Conservation (phyloP, 2,329 filamentous ascomycete genomes). For the Scedosporium boydii region DNA sequence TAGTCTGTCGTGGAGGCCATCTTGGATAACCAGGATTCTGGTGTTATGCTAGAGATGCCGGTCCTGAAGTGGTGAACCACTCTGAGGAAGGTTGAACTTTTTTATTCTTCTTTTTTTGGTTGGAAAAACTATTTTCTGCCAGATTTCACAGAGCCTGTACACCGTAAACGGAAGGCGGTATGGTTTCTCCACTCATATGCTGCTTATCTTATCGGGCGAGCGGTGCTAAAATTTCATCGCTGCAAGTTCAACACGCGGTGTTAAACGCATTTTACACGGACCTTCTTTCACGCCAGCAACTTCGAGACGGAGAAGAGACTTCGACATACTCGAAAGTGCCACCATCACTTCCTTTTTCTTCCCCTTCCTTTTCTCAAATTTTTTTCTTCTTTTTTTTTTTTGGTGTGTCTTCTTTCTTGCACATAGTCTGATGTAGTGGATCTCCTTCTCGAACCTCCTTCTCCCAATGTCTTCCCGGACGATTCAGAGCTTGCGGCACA, state of each 20-base stretch:
- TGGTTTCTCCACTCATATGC: background rate
- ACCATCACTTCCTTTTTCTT: background rate
- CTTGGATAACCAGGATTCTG: background rate
- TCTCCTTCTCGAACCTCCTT: slow-evolving; percentile 6
- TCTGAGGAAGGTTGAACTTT: background rate
- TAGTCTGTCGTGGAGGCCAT: slow-evolving; percentile 36
- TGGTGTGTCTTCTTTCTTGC: background rate
- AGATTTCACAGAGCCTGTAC: background rate
- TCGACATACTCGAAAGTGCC: background rate
- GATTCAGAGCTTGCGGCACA: slow-evolving; percentile 4
- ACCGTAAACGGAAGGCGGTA: background rate
- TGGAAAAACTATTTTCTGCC: slow-evolving; percentile 7
- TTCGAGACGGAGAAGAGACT: background rate
- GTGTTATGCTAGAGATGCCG: background rate
- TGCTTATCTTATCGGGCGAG: slow-evolving; percentile 5
- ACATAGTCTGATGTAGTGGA: background rate
- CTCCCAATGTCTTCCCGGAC: slow-evolving; percentile 10
- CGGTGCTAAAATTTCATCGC: background rate
- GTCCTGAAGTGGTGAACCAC: background rate
- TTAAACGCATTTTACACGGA: background rate
- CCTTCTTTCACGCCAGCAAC: background rate
- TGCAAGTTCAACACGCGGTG: background rate
- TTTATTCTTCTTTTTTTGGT: background rate
- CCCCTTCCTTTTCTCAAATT: background rate
- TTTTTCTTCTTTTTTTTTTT: background rate